These are phyloP conservation scores for Aeminium ludgeri DNA, from an alignment of 495 filamentous ascomycete species.

Conservation along the genomic window DNA sequence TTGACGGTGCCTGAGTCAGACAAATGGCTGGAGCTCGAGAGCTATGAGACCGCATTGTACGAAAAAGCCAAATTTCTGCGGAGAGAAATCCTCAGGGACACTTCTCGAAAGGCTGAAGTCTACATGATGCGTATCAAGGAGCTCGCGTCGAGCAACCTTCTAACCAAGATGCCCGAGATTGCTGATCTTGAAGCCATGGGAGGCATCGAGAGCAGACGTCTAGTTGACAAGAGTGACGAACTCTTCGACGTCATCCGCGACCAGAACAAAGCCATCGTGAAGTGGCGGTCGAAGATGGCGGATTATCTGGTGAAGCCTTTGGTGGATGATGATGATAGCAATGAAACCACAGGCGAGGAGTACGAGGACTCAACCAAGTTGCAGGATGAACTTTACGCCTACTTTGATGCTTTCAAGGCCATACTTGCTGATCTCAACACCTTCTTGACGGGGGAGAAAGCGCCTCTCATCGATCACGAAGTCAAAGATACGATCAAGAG, in stretches of 20 bases:
- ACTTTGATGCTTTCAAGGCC: constrained; percentile 57
- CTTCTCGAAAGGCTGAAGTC: constrained; percentile 21
- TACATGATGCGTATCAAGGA: constrained; percentile 35
- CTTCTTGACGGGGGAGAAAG: constrained; percentile 54
- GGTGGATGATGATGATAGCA: constrained; percentile 64
- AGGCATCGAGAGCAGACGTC: constrained; percentile 44
- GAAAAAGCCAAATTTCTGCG: constrained; percentile 60
- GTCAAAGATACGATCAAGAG: constrained; percentile 38
- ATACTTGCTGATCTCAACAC: constrained; percentile 64
- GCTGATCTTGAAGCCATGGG: constrained; percentile 31
- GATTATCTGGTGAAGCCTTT: constrained; percentile 54
- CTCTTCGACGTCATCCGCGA: constrained; percentile 42
- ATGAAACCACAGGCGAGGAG: constrained; percentile 69
- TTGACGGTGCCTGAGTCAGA: constrained; percentile 45
- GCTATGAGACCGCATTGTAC: constrained; percentile 53
- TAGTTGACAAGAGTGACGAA: constrained; percentile 40
- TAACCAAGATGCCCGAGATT: constrained; percentile 48
- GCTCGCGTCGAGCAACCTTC: constrained; percentile 32
- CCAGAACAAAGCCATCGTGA: constrained; percentile 49
- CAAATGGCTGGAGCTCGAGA: constrained; percentile 47
- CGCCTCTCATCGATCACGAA: constrained; percentile 67
- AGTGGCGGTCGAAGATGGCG: constrained; percentile 57
- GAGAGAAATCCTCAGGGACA: constrained; percentile 46
- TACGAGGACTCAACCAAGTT: constrained; percentile 72
- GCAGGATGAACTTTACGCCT: constrained; percentile 74